These are phyloP conservation scores for Flaveria linearis DNA, from an alignment of 129 eudicot genomes.

Conservation along the genomic window DNA sequence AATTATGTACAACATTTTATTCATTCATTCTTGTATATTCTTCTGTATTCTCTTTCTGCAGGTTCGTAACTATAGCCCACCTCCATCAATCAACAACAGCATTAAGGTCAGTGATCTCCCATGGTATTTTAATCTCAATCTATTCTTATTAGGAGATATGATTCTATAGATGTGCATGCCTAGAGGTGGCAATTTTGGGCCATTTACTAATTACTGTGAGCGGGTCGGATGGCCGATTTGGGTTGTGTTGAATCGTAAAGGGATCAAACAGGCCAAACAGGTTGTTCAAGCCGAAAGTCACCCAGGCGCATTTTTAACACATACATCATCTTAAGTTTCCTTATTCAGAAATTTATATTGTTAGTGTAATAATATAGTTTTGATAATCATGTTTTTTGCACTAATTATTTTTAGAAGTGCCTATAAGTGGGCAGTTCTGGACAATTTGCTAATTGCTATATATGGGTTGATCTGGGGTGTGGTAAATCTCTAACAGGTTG, in stretches of 20 bases:
- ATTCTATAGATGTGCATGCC: slow-evolving; percentile 2
- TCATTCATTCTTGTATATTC: slow-evolving; percentile 9
- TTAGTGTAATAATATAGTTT: too few relatives aligned
- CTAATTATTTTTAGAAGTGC: too few relatives aligned
- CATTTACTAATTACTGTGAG: not conserved
- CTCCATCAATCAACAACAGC: slow-evolving; percentile 88
- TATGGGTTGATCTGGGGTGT: not conserved
- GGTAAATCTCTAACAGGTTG: not conserved
- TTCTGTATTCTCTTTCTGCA: slow-evolving; percentile 33
- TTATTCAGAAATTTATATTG: too few relatives aligned
- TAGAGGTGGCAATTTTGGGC: not conserved
- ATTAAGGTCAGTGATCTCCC: slow-evolving; percentile 59
- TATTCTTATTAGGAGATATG: slow-evolving; percentile 8
- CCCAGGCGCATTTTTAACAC: not conserved
- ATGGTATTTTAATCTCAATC: slow-evolving; percentile 5
- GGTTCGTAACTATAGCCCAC: slow-evolving; percentile 77
- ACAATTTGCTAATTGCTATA: not conserved
- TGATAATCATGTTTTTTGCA: too few relatives aligned
- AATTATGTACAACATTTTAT: not conserved
- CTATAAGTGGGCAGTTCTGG: not conserved
- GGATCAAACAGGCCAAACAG: not conserved
- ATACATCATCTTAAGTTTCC: too few relatives aligned
- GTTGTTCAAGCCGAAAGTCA: not conserved
- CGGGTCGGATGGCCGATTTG: not conserved
- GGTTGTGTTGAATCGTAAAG: not conserved